Conservation (phyloP, 371 early-diverging fungal species). For the Rhizopus delemar region DNA sequence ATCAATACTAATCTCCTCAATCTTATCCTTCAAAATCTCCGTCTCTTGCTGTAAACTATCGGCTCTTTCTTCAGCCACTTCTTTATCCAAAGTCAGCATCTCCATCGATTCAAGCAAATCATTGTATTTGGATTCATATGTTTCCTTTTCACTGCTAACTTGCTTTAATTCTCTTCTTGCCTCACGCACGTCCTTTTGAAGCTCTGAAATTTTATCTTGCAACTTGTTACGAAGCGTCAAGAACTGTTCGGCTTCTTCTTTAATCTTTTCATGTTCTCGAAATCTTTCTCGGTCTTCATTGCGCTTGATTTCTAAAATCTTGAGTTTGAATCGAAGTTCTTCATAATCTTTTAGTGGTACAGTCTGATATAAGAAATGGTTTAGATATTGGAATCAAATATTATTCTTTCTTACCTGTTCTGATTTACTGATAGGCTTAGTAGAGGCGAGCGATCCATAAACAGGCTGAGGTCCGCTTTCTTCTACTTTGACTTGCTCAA, state of each 20-base stretch:
- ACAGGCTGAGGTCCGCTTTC: conserved; percentile 25
- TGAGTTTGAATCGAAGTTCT: conserved; percentile 80
- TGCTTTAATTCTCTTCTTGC: conserved; percentile 62
- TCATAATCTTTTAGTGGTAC: conserved; percentile 75
- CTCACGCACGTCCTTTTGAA: conserved; percentile 75
- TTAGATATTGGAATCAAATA: background rate
- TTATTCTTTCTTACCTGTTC: conserved; percentile 26
- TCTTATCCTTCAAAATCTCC: conserved; percentile 70
- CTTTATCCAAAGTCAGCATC: conserved; percentile 86
- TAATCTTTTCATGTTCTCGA: conserved; percentile 72
- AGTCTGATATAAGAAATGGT: conserved; percentile 20
- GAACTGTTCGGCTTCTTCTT: conserved; percentile 75
- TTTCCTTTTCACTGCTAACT: conserved; percentile 57
- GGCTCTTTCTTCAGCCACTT: conserved; percentile 87
- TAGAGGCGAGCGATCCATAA: conserved; percentile 36
- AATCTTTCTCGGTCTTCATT: conserved; percentile 78
- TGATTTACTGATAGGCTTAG: conserved; percentile 39
- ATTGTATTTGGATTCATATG: conserved; percentile 63
- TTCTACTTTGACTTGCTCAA: background rate
- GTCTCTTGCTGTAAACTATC: conserved; percentile 78
- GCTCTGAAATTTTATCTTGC: conserved; percentile 67
- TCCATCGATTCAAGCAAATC: conserved; percentile 82
- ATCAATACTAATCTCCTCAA: conserved; percentile 77
- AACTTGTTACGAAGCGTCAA: conserved; percentile 68
- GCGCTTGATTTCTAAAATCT: conserved; percentile 79